Evolutionary conservation across 2,329 filamentous ascomycete species (phyloP), one percentile per base, ranked within the genome.

Genomic region (Hymenoscyphus linearis): DNA sequence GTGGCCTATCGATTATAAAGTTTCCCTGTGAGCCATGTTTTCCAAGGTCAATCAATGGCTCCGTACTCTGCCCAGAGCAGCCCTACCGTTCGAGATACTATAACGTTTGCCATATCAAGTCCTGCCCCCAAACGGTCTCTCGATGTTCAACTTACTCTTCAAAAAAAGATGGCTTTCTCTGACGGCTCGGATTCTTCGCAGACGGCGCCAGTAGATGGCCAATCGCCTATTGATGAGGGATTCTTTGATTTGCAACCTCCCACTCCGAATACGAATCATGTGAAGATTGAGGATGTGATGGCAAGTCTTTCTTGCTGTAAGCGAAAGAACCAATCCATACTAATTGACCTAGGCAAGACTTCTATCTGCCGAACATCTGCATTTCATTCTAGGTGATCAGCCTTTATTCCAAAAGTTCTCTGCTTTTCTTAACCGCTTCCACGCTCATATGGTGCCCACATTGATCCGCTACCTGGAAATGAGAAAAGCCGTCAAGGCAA

Each of bases 401-500:
- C 27, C 35, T 16, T 52, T 65, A 6, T 67, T 66, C 40, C 59
- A 60, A 47, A 56, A 58, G 31, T 66, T 69, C 40, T 65, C 65
- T 5, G 50, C 61, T 9, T 69, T 66, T 25, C 61, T 70, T 6
- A 69, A 66, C 63, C 62, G 55, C 36, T 69, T 61, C 57, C 62
- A 58, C 37, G 35, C 65, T 7, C 60, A 65, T 31, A 53, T 67
- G 16, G 57, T 68, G 14, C 67, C 64, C 2, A 64, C 64, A 7
- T 47, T 68, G n/a, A 57, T 68, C 22, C 58, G 63, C 37, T 68
- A 64, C 37, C 57, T 70, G 6, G 66, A 68, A 25, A 68, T 68
- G 62, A 57, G 64, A 5, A 69, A 68, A 53, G 66, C 64, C 31
- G 62, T 68, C 14, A 67, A 68, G 36, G 68, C 66, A n/a, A 64